phyloP scores from a whole-genome alignment of 257 asterid genomes.

The Datura wrightii region DNA sequence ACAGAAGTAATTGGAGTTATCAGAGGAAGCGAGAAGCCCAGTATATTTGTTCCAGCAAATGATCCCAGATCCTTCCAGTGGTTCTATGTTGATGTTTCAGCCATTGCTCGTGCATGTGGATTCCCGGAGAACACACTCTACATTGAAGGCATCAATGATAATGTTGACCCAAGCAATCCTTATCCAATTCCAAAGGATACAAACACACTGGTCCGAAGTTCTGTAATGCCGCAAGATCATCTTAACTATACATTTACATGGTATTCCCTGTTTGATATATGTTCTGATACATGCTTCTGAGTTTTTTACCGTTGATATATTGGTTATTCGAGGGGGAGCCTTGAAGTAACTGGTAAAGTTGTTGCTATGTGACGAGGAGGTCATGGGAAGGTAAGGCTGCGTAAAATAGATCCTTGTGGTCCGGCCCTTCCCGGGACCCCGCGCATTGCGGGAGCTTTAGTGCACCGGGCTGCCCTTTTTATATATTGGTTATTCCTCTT shows the following conservation, averaged over 20 bases:
- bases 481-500: background rate
- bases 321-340: background rate
- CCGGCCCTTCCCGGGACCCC: too few species aligned
- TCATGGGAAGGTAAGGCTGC: too few species aligned
- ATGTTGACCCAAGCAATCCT: constrained; percentile 75
- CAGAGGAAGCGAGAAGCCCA: constrained; percentile 92
- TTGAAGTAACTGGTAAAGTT: too few species aligned
- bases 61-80: constrained; percentile 82
- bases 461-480: too few species aligned
- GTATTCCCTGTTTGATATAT: constrained; percentile 46
- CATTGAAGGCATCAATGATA: constrained; percentile 75
- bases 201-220: constrained; percentile 68
- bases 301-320: constrained; percentile 7
- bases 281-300: constrained; percentile 20
- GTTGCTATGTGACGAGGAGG: too few species aligned
- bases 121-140: constrained; percentile 75
- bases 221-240: constrained; percentile 98
- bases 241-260: constrained; percentile 86
- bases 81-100: constrained; percentile 93
- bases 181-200: constrained; percentile 89
- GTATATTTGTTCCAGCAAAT: constrained; percentile 93
- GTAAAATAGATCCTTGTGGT: too few species aligned
- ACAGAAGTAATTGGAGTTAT: constrained; percentile 76
- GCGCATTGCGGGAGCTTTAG: too few species aligned
- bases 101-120: constrained; percentile 75